phyloP scores from a whole-genome alignment of 768 basidiomycete species.

The Termitomyces bulborhizus region DNA sequence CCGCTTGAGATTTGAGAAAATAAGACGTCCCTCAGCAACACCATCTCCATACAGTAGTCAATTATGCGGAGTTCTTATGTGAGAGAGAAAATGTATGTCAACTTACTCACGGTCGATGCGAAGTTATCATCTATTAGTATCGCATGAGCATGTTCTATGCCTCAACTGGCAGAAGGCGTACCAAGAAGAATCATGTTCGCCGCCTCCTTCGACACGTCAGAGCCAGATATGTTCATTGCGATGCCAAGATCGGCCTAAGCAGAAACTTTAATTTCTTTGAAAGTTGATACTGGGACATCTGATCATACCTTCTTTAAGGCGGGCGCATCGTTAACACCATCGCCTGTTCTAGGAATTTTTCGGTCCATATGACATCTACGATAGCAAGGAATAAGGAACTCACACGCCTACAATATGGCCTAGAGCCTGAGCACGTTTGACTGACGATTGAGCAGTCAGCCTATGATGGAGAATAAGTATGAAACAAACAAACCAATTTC shows the following conservation, averaged over 20 bases:
- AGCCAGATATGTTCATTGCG: conserved; percentile 72
- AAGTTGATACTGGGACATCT: neutral
- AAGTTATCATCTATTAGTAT: conserved; percentile 57
- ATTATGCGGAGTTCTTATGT: neutral
- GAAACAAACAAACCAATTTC: conserved; percentile 47
- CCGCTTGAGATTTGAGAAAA: conserved; percentile 65
- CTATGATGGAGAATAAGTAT: neutral
- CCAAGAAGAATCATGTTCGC: conserved; percentile 71
- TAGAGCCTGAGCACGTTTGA: conserved; percentile 64
- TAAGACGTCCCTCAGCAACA: conserved; percentile 62
- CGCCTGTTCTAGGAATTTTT: conserved; percentile 43
- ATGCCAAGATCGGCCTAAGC: conserved; percentile 59
- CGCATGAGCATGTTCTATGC: neutral
- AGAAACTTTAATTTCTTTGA: neutral
- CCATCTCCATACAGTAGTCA: conserved; percentile 37
- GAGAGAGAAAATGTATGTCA: neutral
- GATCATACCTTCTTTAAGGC: conserved; percentile 50
- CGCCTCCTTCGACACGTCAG: conserved; percentile 69
- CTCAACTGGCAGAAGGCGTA: conserved; percentile 15
- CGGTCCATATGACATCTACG: neutral
- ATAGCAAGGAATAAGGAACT: conserved; percentile 19
- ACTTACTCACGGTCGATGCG: conserved; percentile 64
- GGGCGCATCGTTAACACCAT: conserved; percentile 69
- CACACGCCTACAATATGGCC: conserved; percentile 71
- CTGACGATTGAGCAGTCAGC: conserved; percentile 22